Base-by-base conservation (phyloP, 1,284 basidiomycete species). In the Hypsizygus ulmarius region DNA sequence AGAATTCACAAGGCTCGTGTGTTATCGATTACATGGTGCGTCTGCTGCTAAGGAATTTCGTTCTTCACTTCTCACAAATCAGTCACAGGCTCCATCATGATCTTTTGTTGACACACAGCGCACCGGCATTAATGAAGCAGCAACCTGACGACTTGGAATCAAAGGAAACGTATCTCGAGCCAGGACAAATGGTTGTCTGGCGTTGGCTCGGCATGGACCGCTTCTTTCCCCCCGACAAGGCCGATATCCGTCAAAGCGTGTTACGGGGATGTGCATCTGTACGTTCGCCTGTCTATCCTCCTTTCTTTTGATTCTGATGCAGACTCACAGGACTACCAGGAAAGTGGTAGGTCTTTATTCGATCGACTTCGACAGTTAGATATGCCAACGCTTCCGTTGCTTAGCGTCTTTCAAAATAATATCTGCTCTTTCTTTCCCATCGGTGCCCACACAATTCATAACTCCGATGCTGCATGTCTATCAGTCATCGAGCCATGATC, bases 1-100 rank as follows among this genome's bases (percentile, higher is more conserved):
- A 66, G 71, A 19, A 72, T 90, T 9, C 86, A 88, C 55, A 78
- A 77, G 54, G 77, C 83, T n/a, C 72, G 80, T 10, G 76, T 87
- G 1, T 59, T 82, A 14, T 84, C 82, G 2, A 68, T 89, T 1
- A 63, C 70, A 30, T 90, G 87, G 87, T 83, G 53, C 18, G 65
- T n/a, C n/a, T n/a, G n/a, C n/a, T n/a, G n/a, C n/a, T n/a, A n/a
- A n/a, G n/a, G n/a, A n/a, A n/a, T n/a, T n/a, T n/a, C n/a, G n/a
- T n/a, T n/a, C n/a, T n/a, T n/a, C n/a, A n/a, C n/a, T 25, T 25
- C 3, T 25, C 21, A 25, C 21, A 7, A 7, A 25, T 40, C 8
- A 18, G 15, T 47, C 29, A 4, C 43, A 88, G 86, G 86, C 55
- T 88, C 34, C 69, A 69, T 32, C 59, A 75, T 19, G 84, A 88